Evolutionary conservation across 2,329 filamentous ascomycete species (phyloP).

Genomic region (Claviceps africana): DNA sequence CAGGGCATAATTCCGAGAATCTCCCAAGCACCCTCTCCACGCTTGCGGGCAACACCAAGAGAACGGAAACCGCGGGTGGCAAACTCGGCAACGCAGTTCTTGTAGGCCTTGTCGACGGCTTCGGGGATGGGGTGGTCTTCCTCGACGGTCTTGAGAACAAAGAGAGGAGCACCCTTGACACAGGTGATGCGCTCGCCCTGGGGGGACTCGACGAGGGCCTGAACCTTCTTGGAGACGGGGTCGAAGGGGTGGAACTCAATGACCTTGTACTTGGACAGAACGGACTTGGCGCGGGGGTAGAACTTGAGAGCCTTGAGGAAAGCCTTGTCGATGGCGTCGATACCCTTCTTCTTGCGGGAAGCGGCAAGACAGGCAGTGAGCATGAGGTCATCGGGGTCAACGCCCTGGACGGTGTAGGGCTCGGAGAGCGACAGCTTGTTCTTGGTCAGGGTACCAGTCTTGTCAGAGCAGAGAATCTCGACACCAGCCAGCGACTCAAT

Average conservation of each 20-base stretch:
- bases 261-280: slow-evolving; percentile 72
- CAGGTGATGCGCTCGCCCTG: slow-evolving; percentile 75
- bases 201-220: slow-evolving; percentile 68
- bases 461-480: slow-evolving; percentile 79
- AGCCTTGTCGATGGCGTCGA: slow-evolving; percentile 88
- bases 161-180: slow-evolving; percentile 81
- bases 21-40: slow-evolving; percentile 69
- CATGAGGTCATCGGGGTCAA: slow-evolving; percentile 81
- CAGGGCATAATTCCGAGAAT: slow-evolving; percentile 93
- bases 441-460: slow-evolving; percentile 80
- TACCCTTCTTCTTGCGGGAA: slow-evolving; percentile 89
- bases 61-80: slow-evolving; percentile 89
- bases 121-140: slow-evolving; percentile 70
- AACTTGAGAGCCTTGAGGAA: slow-evolving; percentile 74
- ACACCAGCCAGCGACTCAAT: slow-evolving; percentile 88
- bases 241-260: slow-evolving; percentile 80
- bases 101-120: slow-evolving; percentile 68
- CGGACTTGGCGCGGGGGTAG: slow-evolving; percentile 71
- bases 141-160: slow-evolving; percentile 76
- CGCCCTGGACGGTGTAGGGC: slow-evolving; percentile 68
- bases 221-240: slow-evolving; percentile 86
- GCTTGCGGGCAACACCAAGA: slow-evolving; percentile 83
- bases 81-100: slow-evolving; percentile 85
- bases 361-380: slow-evolving; percentile 80
- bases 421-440: slow-evolving; percentile 84